phyloP scores from a whole-genome alignment of 2,329 filamentous ascomycete genomes.

The Xylaria sp. region DNA sequence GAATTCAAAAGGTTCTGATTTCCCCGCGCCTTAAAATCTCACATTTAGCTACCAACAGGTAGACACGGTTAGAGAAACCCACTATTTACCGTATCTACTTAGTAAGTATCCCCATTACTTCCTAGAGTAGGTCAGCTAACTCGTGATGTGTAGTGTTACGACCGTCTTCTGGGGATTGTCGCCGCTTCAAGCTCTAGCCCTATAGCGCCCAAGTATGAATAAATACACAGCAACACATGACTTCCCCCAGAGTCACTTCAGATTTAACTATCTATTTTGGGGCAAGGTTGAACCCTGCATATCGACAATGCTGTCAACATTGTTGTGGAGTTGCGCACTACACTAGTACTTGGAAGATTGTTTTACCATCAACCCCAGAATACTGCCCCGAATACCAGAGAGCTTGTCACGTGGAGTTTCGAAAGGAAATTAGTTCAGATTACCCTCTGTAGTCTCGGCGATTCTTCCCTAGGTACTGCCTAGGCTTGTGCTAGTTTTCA shows the following conservation, averaged over 20 bases:
- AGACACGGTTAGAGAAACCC: not conserved
- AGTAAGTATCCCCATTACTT: not conserved
- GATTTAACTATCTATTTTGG: not conserved
- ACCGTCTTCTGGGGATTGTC: not conserved
- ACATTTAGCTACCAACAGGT: constrained; percentile 7
- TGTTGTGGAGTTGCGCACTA: not conserved
- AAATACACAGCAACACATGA: not conserved
- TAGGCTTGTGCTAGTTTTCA: constrained; percentile 22
- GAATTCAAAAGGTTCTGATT: constrained; percentile 21
- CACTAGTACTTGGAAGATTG: not conserved
- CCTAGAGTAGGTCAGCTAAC: not conserved
- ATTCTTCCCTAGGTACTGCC: constrained; percentile 21
- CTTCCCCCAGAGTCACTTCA: constrained; percentile 8
- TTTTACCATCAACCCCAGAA: constrained; percentile 16
- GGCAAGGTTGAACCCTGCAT: constrained; percentile 15
- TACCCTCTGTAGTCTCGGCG: constrained; percentile 17
- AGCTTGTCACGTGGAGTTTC: constrained; percentile 25
- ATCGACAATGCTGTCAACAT: not conserved
- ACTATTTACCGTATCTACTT: not conserved
- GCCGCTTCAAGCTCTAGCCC: not conserved
- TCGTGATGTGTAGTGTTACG: not conserved
- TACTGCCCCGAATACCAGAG: constrained; percentile 14
- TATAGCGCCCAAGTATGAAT: not conserved
- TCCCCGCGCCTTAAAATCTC: constrained; percentile 24
- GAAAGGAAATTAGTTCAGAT: constrained; percentile 7